Evolutionary conservation across 768 basidiomycete species (phyloP), one percentile per base, ranked within the genome.

Genomic region (Tylopilus balloui): DNA sequence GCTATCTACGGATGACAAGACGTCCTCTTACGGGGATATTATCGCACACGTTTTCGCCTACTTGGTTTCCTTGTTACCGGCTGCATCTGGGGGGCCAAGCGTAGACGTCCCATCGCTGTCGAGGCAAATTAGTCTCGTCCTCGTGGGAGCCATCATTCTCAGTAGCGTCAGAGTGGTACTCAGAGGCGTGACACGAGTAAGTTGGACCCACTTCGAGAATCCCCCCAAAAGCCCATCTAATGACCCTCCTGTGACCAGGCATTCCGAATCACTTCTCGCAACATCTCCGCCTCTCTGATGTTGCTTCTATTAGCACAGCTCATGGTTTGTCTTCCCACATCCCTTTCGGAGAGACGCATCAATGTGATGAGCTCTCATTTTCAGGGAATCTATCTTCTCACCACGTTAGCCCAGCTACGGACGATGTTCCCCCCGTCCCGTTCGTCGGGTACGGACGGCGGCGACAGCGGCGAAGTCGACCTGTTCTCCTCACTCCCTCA

Each of bases 361-460:
- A 29, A 42, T 41, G 31, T 19, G 20, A 40, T 34, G 47, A 24
- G 43, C 15, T 21, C 47, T 47, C 29, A 38, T 53, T 54, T n/a
- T 35, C 24, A 92, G 89, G 86, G 84, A 11, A 85, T 88, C 36
- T 92, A 92, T 62, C 78, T 92, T 29, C 78, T 92, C 24, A 84
- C 88, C 4, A 92, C 88, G 0, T 70, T 92, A 41, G 82, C 92
- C 12, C 90, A 92, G 64, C 74, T 92, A 39, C 84, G 89, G 34
- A 81, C 83, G 23, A 83, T 84, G 11, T 90, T 92, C 64, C 90
- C 90, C 2, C 78, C 81, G 1, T 64, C 75, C n/a, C 59, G 15
- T 56, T 53, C 59, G 34, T 60, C 34, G 46, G 51, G 50, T 17
- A 15, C 41, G 43, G 53, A 48, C 6, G 52, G 24, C 19, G 50